Evolutionary conservation across 306 rosid species (phyloP), one percentile per base, ranked within the genome.

Genomic region (Cyamopsis tetragonoloba): DNA sequence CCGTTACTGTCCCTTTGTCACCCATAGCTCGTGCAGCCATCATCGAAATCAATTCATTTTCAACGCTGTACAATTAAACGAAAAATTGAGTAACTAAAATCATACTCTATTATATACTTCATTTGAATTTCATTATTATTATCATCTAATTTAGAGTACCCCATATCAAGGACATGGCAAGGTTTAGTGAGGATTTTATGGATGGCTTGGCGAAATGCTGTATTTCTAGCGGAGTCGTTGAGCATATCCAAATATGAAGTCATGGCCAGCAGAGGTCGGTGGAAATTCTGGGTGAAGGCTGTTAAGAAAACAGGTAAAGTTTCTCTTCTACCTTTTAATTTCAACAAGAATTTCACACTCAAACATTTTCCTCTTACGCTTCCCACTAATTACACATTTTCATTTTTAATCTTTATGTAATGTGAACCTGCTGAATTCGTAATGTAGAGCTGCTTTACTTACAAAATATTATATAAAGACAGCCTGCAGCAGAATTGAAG

Each of bases 191-290:
- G 54, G 77, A 93, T 76, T 73, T 86, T 86, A 1, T 87, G 81
- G 70, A 92, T 89, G 85, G 98, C 96, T 74, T 79, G 46, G 4
- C 87, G 88, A 62, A 50, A 92, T 13, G 93, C 89, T 20, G 76
- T 84, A 80, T 89, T 92, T 67, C 98, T 78, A 12, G 63, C 30
- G 57, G 89, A 76, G 66, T 92, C 96, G 22, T 89, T 89, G 63
- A 92, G 98, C 96, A 92, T 92, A 84, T 89, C 98, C 57, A 92
- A 43, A 69, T 89, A 92, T 41, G 96, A 92, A 18, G 98, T 92
- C 11, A 84, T 78, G 1, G 89, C 93, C 41, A 89, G 84, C 39
- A 87, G 76, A 57, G 84, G 82, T 26, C 74, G 81, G 57, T 82
- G 77, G 66, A 81, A 55, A 13, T 49, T 51, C 2, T 61, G 53